phyloP scores from a whole-genome alignment of 2,329 filamentous ascomycete species.

The Fusarium scirpi region DNA sequence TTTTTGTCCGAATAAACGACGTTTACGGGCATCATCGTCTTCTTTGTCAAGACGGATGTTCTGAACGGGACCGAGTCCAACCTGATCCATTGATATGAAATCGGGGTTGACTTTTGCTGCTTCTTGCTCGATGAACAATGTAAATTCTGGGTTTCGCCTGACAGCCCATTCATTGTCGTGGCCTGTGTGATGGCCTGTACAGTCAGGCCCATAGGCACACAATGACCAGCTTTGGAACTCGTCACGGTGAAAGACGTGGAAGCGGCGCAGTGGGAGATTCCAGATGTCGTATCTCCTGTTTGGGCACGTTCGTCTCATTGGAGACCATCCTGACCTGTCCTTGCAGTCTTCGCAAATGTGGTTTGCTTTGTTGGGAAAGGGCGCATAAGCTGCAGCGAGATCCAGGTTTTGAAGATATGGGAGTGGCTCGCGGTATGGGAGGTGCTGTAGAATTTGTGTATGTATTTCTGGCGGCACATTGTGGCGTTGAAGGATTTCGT shows the following conservation, averaged over 20 bases:
- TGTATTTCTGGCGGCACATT: slow-evolving; percentile 11
- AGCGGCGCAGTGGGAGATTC: slow-evolving; percentile 14
- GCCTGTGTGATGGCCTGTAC: neutral
- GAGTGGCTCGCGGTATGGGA: neutral
- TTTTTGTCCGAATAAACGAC: neutral
- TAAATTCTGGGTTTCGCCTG: neutral
- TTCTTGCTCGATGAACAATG: neutral
- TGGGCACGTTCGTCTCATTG: neutral
- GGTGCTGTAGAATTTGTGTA: neutral
- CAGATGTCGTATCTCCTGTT: neutral
- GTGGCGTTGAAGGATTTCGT: neutral
- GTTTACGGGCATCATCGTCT: neutral
- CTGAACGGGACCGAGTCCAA: neutral
- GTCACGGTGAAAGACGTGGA: slow-evolving; percentile 10
- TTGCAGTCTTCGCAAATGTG: neutral
- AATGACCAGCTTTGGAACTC: neutral
- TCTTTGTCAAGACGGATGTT: neutral
- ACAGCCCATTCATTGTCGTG: no score
- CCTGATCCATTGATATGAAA: neutral
- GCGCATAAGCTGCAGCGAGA: neutral
- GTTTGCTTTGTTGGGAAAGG: neutral
- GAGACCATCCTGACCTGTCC: rapidly evolving
- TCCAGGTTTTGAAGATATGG: slow-evolving; percentile 15
- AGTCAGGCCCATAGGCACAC: neutral
- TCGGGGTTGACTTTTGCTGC: neutral